Percentiles rank a stretch among this genome's conserved stretches.
Conservation (phyloP, 805 yeast species). For the Candida gorgasii region DNA sequence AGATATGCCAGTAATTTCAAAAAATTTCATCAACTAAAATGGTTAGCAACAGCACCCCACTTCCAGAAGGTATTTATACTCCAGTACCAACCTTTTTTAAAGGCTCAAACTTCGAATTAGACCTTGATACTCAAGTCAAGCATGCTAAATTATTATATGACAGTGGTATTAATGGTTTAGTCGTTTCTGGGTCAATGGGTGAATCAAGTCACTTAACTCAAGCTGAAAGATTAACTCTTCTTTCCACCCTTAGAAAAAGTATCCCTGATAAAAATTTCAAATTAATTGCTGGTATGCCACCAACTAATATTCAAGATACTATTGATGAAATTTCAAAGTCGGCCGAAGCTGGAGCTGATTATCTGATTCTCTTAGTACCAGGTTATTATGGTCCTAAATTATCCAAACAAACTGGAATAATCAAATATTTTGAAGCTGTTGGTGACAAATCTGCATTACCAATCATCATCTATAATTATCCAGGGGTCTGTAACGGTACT, state of each 20-base stretch:
- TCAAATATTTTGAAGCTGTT: slow-evolving; percentile 28
- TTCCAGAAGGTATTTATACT: slow-evolving; percentile 27
- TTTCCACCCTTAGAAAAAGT: slow-evolving; percentile 26
- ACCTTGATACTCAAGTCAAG: slow-evolving; percentile 29
- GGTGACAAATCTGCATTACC: slow-evolving; percentile 36
- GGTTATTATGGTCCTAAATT: slow-evolving; percentile 35
- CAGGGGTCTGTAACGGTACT: slow-evolving; percentile 36
- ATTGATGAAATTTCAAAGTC: slow-evolving; percentile 26
- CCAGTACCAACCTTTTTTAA: slow-evolving; percentile 35
- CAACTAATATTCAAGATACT: slow-evolving; percentile 26
- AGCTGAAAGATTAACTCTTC: slow-evolving; percentile 27
- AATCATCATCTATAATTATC: slow-evolving; percentile 37
- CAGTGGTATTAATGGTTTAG: slow-evolving; percentile 33
- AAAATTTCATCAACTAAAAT: not conserved
- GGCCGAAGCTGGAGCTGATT: slow-evolving; percentile 33
- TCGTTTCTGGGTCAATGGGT: slow-evolving; percentile 43
- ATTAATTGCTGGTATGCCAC: slow-evolving; percentile 34
- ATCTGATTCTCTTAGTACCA: slow-evolving; percentile 31
- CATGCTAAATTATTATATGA: slow-evolving; percentile 30
- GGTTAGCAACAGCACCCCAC: slow-evolving; percentile 1
- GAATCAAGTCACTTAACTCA: slow-evolving; percentile 36
- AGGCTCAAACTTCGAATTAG: slow-evolving; percentile 21
- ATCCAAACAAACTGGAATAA: slow-evolving; percentile 31
- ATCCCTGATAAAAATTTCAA: slow-evolving; percentile 30
- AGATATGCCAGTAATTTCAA: not conserved